phyloP scores from a whole-genome alignment of 257 asterid genomes.

The Solanum piurae region DNA sequence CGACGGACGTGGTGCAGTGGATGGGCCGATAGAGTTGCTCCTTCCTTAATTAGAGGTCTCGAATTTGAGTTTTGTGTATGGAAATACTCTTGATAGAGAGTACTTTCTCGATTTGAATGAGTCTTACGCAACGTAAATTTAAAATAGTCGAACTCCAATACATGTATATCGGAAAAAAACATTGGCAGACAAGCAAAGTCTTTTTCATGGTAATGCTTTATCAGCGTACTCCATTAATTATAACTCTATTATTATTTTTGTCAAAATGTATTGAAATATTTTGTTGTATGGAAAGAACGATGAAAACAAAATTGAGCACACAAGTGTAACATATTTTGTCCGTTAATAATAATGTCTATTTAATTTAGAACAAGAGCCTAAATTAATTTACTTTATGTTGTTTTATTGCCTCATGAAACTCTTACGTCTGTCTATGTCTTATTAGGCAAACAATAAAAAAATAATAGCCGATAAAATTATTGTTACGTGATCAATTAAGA shows the following conservation, averaged over 20 bases:
- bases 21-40: rapidly evolving
- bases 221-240: background rate
- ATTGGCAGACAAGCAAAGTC: background rate
- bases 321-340: background rate
- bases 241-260: background rate
- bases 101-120: rapidly evolving
- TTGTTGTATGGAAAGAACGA: background rate
- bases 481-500: too few relatives aligned
- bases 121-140: rapidly evolving
- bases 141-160: too few relatives aligned
- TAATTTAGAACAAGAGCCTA: background rate
- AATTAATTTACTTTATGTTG: background rate
- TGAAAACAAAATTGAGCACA: background rate
- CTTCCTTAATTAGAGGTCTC: too few relatives aligned
- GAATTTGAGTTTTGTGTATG: rapidly evolving
- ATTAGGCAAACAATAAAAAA: background rate
- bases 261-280: background rate
- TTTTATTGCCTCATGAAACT: background rate
- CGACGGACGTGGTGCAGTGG: too few relatives aligned
- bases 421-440: background rate
- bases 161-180: rapidly evolving
- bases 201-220: background rate
- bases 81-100: rapidly evolving
- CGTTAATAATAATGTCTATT: background rate
- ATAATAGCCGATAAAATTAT: background rate